Base-by-base conservation (phyloP, 441 rosid species). In the Arabidopsis lyrata region DNA sequence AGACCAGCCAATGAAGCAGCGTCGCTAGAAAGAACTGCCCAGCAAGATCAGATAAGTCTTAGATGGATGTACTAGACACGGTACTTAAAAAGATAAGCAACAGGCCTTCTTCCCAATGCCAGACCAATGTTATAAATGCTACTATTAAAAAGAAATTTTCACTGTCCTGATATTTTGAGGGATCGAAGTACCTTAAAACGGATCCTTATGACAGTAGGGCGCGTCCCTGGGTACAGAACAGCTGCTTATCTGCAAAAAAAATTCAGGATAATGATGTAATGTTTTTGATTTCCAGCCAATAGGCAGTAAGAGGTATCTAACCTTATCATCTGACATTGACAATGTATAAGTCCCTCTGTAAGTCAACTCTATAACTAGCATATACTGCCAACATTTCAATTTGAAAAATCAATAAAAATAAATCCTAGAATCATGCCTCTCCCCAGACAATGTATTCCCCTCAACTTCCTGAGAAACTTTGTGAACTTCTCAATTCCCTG, bases 261-360 rank as follows among this genome's bases (percentile, higher is more conserved):
- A 63, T 44, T 44, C 67, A 57, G 71, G 73, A 57, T 15, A 41
- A 3, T 34, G 56, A 74, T 44, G 73, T 45, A 14, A 20, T 20
- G 44, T 13, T 42, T 63, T 44, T 59, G 38, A 59, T 32, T 42
- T 50, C 42, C n/a, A 65, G 53, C 36, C 5, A 32, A 57, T 22
- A 57, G 10, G 20, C 9, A 47, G 65, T 8, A 27, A 36, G 48
- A 64, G 42, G 50, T 5, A 39, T 57, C 80, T 59, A 60, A 92
- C 97, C 97, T 79, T 85, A 82, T 90, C 97, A 81, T 92, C 91
- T 22, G 83, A 60, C 84, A 92, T 66, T 16, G 91, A 80, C 83
- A 92, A 64, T 42, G 90, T 85, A 80, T 86, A 92, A 61, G 80
- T 89, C 73, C 97, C 99, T 39, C 80, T 78, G 74, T 83, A 94